Base-by-base conservation (phyloP, 352 stramenopile genomes). In the Thraustochytrium sp. region DNA sequence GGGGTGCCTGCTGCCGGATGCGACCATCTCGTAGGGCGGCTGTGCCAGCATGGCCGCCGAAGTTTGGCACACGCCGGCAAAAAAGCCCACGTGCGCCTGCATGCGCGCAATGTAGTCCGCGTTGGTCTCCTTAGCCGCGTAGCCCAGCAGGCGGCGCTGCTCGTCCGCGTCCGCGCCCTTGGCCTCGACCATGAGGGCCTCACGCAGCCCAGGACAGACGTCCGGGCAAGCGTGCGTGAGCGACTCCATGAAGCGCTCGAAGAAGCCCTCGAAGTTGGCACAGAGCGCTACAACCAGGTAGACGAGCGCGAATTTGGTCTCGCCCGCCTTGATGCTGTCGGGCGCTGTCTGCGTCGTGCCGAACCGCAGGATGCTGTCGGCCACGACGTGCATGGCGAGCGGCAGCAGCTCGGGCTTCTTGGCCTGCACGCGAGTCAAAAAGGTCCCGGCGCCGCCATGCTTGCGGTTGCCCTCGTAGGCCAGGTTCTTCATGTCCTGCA, bases 221-320 rank as follows among this genome's bases (percentile, higher is more conserved):
- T 80, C 76, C 9, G 68, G 68, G 16, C 68, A 80, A 23, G 31
- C 40, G 37, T 42, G 31, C 18, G 31, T 18, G 21, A 80, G 26
- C 21, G 40, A 44, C 37, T 80, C 48, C 68, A 63, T 72, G 46
- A 63, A 80, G 2, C 31, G 31, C 53, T 80, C 44, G 53, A 31
- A 80, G 34, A 80, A 80, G 5, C 44, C 68, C n/a, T 8, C 44
- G 53, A 80, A 80, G 46, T 80, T 80, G 4, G 63, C 49, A 42
- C 68, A 75, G 23, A 80, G 68, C 5, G 46, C 46, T 26, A 80
- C 68, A 11, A 80, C 46, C 1, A 80, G 68, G 42, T 80, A 80
- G 13, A 80, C 68, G 9, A 80, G 53, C 4, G 68, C 68, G 63
- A 80, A 80, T 31, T 80, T 80, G 31, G 68, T 80, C 53, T 80